phyloP scores from a whole-genome alignment of 1,284 basidiomycete genomes.

The Moesziomyces globuligerus region DNA sequence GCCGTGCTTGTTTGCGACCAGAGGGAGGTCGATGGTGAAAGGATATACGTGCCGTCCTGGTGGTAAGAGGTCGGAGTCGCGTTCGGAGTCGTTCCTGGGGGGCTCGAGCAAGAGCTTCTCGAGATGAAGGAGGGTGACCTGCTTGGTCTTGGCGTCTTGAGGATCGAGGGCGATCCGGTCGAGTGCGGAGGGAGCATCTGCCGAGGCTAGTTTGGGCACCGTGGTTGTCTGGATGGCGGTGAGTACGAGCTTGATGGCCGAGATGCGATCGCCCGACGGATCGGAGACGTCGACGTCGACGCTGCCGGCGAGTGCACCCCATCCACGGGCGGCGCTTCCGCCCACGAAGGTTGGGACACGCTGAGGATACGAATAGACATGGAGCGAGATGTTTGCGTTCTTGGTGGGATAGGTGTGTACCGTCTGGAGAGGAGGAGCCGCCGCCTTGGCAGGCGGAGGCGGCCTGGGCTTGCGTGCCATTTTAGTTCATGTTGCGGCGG shows the following conservation, averaged over 20 bases:
- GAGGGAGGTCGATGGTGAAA: constrained; percentile 46
- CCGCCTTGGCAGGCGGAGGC: constrained; percentile 8
- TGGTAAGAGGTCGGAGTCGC: constrained; percentile 23
- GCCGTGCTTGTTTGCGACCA: constrained; percentile 23
- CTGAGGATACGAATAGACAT: constrained; percentile 48
- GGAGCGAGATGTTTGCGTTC: constrained; percentile 33
- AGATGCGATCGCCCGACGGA: constrained; percentile 34
- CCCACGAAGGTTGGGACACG: constrained; percentile 60
- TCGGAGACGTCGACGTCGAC: constrained; percentile 38
- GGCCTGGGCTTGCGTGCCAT: constrained; percentile 21
- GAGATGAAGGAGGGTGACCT: constrained; percentile 47
- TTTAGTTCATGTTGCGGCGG: constrained; percentile 15
- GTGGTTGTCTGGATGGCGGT: constrained; percentile 33
- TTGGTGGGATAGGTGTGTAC: constrained; percentile 35
- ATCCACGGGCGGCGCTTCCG: constrained; percentile 49
- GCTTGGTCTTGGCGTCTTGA: constrained; percentile 40
- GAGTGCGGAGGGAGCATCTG: constrained; percentile 28
- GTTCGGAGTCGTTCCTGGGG: constrained; percentile 11
- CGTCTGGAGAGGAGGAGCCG: constrained; percentile 26
- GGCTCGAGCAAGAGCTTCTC: constrained; percentile 43
- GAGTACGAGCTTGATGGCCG: constrained; percentile 49
- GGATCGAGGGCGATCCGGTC: constrained; percentile 20
- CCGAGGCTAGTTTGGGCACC: constrained; percentile 31
- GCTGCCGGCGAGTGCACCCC: constrained; percentile 49
- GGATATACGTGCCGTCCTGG: constrained; percentile 44